phyloP scores from a whole-genome alignment of 1,139 yeast genomes.

The Blastobotrys petasosporus region DNA sequence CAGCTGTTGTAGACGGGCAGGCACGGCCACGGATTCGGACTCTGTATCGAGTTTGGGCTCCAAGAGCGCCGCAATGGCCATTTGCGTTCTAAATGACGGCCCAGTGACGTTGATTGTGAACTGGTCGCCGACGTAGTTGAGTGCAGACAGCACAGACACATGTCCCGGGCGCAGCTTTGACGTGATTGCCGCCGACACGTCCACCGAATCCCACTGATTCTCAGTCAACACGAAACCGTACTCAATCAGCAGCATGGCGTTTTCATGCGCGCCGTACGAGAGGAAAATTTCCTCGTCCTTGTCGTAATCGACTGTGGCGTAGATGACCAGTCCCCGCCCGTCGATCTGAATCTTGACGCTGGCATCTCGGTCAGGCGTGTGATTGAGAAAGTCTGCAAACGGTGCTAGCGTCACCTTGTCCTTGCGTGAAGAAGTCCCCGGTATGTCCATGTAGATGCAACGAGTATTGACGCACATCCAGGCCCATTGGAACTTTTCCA shows the following conservation, averaged over 20 bases:
- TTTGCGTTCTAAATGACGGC: conserved; percentile 66
- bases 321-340: conserved; percentile 41
- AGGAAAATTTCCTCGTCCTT: conserved; percentile 58
- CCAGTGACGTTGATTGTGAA: conserved; percentile 54
- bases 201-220: conserved; percentile 68
- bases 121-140: conserved; percentile 66
- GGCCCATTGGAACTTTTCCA: conserved; percentile 48
- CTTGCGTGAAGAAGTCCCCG: conserved; percentile 40
- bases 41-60: conserved; percentile 7
- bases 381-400: conserved; percentile 82
- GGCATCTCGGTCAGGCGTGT: conserved; percentile 43
- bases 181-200: conserved; percentile 45
- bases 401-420: conserved; percentile 91
- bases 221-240: conserved; percentile 65
- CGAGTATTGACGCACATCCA: conserved; percentile 91
- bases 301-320: conserved; percentile 34
- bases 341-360: conserved; percentile 46
- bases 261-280: conserved; percentile 84
- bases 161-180: conserved; percentile 40
- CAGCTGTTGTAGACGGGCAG: conserved; percentile 39
- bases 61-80: conserved; percentile 57
- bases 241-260: conserved; percentile 73
- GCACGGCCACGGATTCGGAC: conserved; percentile 2
- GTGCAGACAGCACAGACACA: conserved; percentile 42
- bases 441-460: conserved; percentile 72